These are phyloP conservation scores for Castanea mollissima DNA, from an alignment of 306 rosid genomes.

Conservation along the genomic window DNA sequence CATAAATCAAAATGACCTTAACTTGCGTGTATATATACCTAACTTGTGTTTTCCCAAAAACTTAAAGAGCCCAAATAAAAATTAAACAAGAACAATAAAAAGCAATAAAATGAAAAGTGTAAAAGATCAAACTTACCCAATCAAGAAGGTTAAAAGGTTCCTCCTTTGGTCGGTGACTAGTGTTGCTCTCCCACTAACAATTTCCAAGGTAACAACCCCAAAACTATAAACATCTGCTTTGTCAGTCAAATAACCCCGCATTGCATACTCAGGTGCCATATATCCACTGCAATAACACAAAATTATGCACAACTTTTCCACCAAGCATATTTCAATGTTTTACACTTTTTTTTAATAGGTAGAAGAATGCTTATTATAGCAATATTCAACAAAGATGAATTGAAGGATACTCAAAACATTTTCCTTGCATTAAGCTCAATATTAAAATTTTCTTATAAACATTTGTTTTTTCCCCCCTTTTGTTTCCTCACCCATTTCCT, in stretches of 20 bases:
- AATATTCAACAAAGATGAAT: too few species aligned
- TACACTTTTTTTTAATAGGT: too few species aligned
- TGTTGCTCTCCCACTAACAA: conserved; percentile 25
- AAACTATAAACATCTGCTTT: conserved; percentile 39
- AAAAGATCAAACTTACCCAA: conserved; percentile 25
- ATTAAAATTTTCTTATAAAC: too few species aligned
- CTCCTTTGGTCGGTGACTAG: neutral
- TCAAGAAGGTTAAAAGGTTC: conserved; percentile 26
- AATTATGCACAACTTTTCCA: neutral
- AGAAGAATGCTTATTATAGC: too few species aligned
- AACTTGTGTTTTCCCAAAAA: neutral
- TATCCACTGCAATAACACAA: conserved; percentile 24
- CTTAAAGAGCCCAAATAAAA: neutral
- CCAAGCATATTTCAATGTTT: too few species aligned
- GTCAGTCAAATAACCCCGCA: conserved; percentile 30
- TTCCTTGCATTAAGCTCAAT: too few species aligned
- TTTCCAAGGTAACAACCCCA: conserved; percentile 28
- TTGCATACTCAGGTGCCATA: conserved; percentile 36
- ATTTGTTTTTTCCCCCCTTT: too few species aligned
- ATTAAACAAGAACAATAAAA: neutral
- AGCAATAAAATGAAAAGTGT: neutral
- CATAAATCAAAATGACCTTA: too few species aligned
- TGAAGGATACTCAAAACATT: too few species aligned
- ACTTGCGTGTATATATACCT: too few species aligned
- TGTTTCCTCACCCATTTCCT: too few species aligned